Percentiles rank a stretch among this genome's conserved stretches.
Conservation (phyloP, 164 flowering plant species). For the Pachysandra terminalis region DNA sequence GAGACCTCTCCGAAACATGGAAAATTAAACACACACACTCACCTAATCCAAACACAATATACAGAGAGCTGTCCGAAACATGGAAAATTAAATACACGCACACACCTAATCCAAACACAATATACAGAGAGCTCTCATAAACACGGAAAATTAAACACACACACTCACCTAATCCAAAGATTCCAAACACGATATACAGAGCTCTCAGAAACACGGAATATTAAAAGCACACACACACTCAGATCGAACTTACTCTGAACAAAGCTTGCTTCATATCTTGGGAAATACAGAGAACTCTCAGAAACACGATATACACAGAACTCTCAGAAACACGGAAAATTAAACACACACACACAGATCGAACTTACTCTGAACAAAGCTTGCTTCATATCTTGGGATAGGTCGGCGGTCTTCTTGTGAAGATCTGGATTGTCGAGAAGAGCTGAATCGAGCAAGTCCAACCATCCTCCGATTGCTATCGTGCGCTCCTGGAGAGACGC, state of each 20-base stretch:
- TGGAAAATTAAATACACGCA: too few relatives aligned
- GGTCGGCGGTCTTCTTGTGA: constrained; percentile 40
- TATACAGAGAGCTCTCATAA: too few relatives aligned
- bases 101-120: too few relatives aligned
- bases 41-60: too few relatives aligned
- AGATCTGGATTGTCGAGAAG: constrained; percentile 30
- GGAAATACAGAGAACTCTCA: constrained; percentile 28
- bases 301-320: too few relatives aligned
- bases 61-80: too few relatives aligned
- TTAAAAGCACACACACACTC: too few relatives aligned
- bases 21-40: too few relatives aligned
- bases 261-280: constrained; percentile 47
- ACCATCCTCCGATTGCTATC: constrained; percentile 45
- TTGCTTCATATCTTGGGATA: constrained; percentile 49
- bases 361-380: constrained; percentile 38
- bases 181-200: not conserved
- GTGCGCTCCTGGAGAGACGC: constrained; percentile 32
- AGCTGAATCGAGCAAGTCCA: constrained; percentile 42
- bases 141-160: too few relatives aligned
- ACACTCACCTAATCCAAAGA: constrained; percentile 37
- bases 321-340: too few relatives aligned
- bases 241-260: constrained; percentile 44
- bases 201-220: not conserved
- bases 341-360: too few relatives aligned
- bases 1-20: too few relatives aligned